Evolutionary conservation across 495 filamentous ascomycete genomes (phyloP).

Genomic region (Paragyromitra xinjiangensis): DNA sequence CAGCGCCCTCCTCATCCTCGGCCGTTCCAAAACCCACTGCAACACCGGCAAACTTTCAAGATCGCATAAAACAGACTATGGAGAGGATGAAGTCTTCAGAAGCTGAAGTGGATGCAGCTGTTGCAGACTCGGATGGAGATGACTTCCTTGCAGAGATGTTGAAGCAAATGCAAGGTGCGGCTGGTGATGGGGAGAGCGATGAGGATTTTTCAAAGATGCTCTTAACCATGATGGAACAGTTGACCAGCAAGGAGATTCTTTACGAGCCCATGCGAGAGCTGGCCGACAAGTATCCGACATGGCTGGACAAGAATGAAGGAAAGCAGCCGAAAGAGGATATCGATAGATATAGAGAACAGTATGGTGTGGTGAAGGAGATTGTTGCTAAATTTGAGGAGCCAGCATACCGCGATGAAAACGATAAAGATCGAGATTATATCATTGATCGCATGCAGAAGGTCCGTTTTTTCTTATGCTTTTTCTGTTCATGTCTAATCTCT

Average conservation of each 20-base stretch:
- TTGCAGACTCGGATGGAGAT: constrained; percentile 71
- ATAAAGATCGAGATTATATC: constrained; percentile 86
- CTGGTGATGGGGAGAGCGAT: constrained; percentile 71
- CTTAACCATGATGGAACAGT: constrained; percentile 96
- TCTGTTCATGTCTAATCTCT: constrained; percentile 20
- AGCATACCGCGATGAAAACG: constrained; percentile 80
- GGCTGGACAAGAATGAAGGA: constrained; percentile 80
- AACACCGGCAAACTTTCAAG: constrained; percentile 70
- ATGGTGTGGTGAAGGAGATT: constrained; percentile 82
- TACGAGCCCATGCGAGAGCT: constrained; percentile 99
- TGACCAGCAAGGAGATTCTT: constrained; percentile 96
- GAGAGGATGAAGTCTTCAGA: constrained; percentile 90
- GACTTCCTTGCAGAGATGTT: constrained; percentile 86
- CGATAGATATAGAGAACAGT: constrained; percentile 81
- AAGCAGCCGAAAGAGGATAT: constrained; percentile 74
- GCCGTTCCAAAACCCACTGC: constrained; percentile 31
- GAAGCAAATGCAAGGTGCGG: constrained; percentile 77
- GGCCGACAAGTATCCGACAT: constrained; percentile 85
- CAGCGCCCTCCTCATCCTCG: constrained; percentile 29
- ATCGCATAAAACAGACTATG: constrained; percentile 89
- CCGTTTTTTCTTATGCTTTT: constrained; percentile 50
- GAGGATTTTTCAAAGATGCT: constrained; percentile 93
- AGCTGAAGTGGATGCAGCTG: constrained; percentile 80
- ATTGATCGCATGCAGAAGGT: constrained; percentile 98
- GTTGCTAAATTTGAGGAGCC: constrained; percentile 83